Evolutionary conservation across 2,329 filamentous ascomycete genomes (phyloP), one percentile per base, ranked within the genome.

Genomic region (Xylariaceae sp.): DNA sequence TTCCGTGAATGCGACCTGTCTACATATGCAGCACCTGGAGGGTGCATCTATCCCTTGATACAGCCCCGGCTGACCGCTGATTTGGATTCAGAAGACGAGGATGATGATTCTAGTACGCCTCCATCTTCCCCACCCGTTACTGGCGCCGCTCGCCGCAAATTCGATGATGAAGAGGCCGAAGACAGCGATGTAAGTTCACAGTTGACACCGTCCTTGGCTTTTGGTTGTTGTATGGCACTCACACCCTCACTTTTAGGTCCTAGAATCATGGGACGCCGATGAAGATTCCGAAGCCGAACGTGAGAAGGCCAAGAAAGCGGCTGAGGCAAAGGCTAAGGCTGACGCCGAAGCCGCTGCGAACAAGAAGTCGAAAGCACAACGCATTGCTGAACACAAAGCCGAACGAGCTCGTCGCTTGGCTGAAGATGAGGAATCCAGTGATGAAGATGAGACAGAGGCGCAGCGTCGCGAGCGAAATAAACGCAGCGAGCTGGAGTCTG

Each of bases 231-330:
- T 40, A 20, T 7, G 23, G 40, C 54, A 47, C 46, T 51, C 41
- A 66, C 48, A 48, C 45, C 19, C 20, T 18, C 18, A 20, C 16
- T 43, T 16, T 2, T 63, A 96, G 89, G 91, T 98, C 54, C 85
- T 97, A 70, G 95, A 99, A 58, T 93, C 91, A 32, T 99, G 95
- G 95, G 93, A 98, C 70, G 93, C 91, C 56, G 93, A 90, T 66
- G 95, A 98, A 71, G 95, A 99, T 78, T 96, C 92, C 60, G 95
- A 99, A 70, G 93, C 88, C 67, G 95, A 99, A 80, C 90, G 92
- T 69, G 93, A 97, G 77, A 99, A 98, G 81, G 90, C 85, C 23
- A 90, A 89, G 76, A 95, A 93, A 79, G 91, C 88, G 48, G 88
- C 83, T 5, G 93, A 91, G 71, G 89, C 86, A 50, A 96, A 96